Conservation (phyloP, 2,329 filamentous ascomycete genomes). For the Rugonectria rugulosa region DNA sequence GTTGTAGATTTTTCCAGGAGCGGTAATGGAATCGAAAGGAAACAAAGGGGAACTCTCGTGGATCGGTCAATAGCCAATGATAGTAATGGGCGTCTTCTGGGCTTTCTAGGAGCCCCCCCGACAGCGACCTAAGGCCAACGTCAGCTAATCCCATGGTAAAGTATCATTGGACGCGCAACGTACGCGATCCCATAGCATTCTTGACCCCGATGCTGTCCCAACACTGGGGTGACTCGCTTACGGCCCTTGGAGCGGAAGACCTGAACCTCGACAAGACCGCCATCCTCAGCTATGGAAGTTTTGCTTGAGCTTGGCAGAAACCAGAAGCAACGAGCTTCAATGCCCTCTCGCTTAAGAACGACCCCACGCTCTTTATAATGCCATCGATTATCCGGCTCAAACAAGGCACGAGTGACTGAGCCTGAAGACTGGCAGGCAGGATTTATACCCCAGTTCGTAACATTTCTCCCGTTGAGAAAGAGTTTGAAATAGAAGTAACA, state of each 20-base stretch:
- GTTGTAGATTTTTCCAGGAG: slow-evolving; percentile 56
- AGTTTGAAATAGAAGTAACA: slow-evolving; percentile 63
- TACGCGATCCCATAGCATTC: slow-evolving; percentile 62
- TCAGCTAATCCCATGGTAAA: slow-evolving; percentile 11
- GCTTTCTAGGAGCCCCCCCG: slow-evolving; percentile 59
- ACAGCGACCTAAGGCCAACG: slow-evolving; percentile 53
- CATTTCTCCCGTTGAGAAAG: slow-evolving; percentile 59
- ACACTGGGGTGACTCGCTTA: slow-evolving; percentile 49
- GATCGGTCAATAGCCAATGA: slow-evolving; percentile 60
- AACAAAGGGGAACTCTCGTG: slow-evolving; percentile 59
- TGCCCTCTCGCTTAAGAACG: slow-evolving; percentile 46
- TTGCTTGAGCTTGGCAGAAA: slow-evolving; percentile 51
- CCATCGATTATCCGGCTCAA: slow-evolving; percentile 54
- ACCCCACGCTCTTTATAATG: slow-evolving; percentile 48
- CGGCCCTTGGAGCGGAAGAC: slow-evolving; percentile 61
- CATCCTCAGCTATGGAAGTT: slow-evolving; percentile 56
- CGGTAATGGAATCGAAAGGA: slow-evolving; percentile 66
- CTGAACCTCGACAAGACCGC: slow-evolving; percentile 62
- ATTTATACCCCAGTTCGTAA: slow-evolving; percentile 62
- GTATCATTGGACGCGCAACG: slow-evolving; percentile 34
- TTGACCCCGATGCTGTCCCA: slow-evolving; percentile 55
- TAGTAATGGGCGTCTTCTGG: slow-evolving; percentile 60
- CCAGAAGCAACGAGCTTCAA: slow-evolving; percentile 59
- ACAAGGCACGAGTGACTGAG: slow-evolving; percentile 56
- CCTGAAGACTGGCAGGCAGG: slow-evolving; percentile 45